Conservation (phyloP, 2,329 filamentous ascomycete genomes). For the Diplodia sapinea region DNA sequence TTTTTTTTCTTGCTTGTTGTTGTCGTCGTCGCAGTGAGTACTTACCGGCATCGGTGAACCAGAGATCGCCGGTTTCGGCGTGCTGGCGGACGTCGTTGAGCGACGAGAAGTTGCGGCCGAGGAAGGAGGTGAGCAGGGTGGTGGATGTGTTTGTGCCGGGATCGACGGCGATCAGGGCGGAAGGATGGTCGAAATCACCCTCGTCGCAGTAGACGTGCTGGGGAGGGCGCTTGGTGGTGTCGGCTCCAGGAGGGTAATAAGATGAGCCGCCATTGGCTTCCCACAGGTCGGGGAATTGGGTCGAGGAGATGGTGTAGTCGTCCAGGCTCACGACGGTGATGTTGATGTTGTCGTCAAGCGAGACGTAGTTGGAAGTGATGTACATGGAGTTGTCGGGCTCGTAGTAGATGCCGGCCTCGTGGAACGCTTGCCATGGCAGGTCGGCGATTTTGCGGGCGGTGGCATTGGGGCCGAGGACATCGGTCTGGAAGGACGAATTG, state of each 20-base stretch:
- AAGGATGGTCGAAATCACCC: slow-evolving; percentile 49
- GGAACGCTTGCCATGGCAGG: slow-evolving; percentile 44
- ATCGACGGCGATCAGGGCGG: slow-evolving; percentile 53
- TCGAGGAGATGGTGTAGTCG: slow-evolving; percentile 45
- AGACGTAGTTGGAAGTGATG: slow-evolving; percentile 49
- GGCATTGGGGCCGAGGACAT: slow-evolving; percentile 43
- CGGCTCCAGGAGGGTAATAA: slow-evolving; percentile 43
- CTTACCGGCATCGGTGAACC: slow-evolving; percentile 53
- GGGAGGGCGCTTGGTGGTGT: slow-evolving; percentile 37
- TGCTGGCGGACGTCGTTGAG: slow-evolving; percentile 53
- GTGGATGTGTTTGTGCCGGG: slow-evolving; percentile 51
- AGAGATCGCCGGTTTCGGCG: slow-evolving; percentile 53
- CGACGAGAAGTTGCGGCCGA: slow-evolving; percentile 54
- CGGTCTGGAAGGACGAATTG: slow-evolving; percentile 41
- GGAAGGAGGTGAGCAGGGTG: slow-evolving; percentile 54
- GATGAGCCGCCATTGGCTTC: slow-evolving; percentile 47
- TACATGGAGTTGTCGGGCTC: slow-evolving; percentile 48
- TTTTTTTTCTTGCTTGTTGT: background rate
- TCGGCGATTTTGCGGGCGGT: slow-evolving; percentile 44
- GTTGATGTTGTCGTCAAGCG: slow-evolving; percentile 43
- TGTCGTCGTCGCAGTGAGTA: too few species aligned
- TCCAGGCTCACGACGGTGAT: slow-evolving; percentile 50
- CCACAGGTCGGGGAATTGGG: slow-evolving; percentile 49
- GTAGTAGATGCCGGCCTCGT: slow-evolving; percentile 50
- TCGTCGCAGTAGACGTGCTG: slow-evolving; percentile 45